A percentile compares a stretch with the other conserved stretches of the same genome.
Evolutionary conservation across 495 filamentous ascomycete genomes (phyloP).

Genomic region (Usnea hakonensis): DNA sequence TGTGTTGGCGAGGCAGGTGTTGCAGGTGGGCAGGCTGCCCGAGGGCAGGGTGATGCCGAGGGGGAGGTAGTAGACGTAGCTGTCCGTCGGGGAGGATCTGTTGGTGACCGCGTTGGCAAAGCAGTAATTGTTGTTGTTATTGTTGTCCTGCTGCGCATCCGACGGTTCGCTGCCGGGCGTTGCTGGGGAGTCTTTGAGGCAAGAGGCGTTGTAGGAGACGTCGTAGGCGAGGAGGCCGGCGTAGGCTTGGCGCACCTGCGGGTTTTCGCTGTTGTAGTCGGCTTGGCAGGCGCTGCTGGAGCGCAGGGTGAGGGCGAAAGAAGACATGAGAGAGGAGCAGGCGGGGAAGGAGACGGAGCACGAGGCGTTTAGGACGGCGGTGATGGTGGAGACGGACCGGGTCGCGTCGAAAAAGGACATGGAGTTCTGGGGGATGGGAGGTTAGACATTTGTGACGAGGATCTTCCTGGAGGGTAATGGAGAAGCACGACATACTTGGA

Average conservation of each 20-base stretch:
- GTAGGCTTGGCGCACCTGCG: constrained; percentile 66
- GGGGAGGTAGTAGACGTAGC: constrained; percentile 77
- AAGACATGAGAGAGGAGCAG: constrained; percentile 53
- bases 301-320: constrained; percentile 52
- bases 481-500: constrained; percentile 44
- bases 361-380: constrained; percentile 60
- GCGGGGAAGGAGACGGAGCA: constrained; percentile 53
- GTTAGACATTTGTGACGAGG: neutral
- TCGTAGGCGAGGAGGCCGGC: constrained; percentile 63
- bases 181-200: constrained; percentile 63
- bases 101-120: constrained; percentile 85
- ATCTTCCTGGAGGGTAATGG: neutral
- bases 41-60: constrained; percentile 62
- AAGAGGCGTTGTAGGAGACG: constrained; percentile 69
- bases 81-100: constrained; percentile 47
- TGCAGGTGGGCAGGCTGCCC: constrained; percentile 57
- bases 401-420: constrained; percentile 70
- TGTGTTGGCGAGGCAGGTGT: constrained; percentile 57
- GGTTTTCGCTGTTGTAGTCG: constrained; percentile 59
- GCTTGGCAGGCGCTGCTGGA: constrained; percentile 53
- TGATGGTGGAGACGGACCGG: constrained; percentile 55
- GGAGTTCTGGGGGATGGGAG: constrained; percentile 41
- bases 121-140: constrained; percentile 36
- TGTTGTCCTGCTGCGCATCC: constrained; percentile 21
- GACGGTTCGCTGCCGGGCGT: constrained; percentile 60